phyloP scores from a whole-genome alignment of 1,139 yeast genomes.

The Candida glucosophila region DNA sequence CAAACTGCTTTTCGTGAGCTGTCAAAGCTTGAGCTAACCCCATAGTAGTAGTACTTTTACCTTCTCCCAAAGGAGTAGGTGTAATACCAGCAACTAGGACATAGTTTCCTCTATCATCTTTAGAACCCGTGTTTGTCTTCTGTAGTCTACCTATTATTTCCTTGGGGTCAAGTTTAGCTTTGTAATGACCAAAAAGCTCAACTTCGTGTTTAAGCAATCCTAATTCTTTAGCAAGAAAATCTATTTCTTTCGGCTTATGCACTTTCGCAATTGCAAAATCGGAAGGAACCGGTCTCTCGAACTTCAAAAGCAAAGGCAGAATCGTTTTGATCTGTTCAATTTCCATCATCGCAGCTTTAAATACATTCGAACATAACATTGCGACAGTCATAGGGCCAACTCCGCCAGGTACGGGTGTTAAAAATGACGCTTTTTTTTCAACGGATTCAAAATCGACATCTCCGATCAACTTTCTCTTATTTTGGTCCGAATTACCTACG shows the following conservation, averaged over 20 bases:
- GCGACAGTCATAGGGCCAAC: constrained; percentile 90
- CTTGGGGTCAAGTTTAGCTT: constrained; percentile 63
- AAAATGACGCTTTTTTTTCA: constrained; percentile 45
- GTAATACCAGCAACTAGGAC: constrained; percentile 75
- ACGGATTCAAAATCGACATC: constrained; percentile 65
- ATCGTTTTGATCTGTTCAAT: constrained; percentile 38
- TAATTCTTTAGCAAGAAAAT: constrained; percentile 54
- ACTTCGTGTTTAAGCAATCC: constrained; percentile 56
- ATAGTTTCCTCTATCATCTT: constrained; percentile 45
- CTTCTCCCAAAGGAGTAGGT: constrained; percentile 79
- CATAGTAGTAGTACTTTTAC: constrained; percentile 73
- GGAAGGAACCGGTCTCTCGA: constrained; percentile 59
- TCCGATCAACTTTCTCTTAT: constrained; percentile 64
- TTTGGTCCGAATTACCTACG: constrained; percentile 48
- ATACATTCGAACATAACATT: constrained; percentile 65
- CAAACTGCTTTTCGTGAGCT: constrained; percentile 59
- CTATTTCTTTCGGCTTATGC: constrained; percentile 62
- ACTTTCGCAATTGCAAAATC: constrained; percentile 70
- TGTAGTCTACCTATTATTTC: constrained; percentile 48
- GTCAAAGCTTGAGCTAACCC: constrained; percentile 76
- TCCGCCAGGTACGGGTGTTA: constrained; percentile 85
- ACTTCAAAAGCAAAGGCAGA: constrained; percentile 41
- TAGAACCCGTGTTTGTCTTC: constrained; percentile 32
- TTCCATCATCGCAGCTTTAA: constrained; percentile 53
- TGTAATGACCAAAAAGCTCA: constrained; percentile 66